Evolutionary conservation across 495 filamentous ascomycete species (phyloP).

Genomic region (Podospora pseudocomata): DNA sequence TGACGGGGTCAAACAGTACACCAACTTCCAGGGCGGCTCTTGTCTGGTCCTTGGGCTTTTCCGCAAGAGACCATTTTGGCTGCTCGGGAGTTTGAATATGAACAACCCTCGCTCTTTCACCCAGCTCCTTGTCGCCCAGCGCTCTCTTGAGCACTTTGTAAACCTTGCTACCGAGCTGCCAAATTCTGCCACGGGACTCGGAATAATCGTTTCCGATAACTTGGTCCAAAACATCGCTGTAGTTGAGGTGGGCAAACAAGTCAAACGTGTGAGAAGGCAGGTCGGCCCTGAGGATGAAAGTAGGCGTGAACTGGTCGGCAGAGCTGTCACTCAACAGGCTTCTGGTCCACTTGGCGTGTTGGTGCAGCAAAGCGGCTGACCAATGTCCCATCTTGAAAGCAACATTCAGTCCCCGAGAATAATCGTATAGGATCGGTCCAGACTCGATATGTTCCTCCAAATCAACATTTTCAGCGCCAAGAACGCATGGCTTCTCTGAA

Average conservation of each 20-base stretch:
- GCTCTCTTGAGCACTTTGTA: constrained; percentile 64
- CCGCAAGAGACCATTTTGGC: constrained; percentile 41
- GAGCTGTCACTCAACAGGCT: constrained; percentile 68
- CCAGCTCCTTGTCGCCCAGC: constrained; percentile 44
- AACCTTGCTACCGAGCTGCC: constrained; percentile 45
- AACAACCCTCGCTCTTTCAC: constrained; percentile 67
- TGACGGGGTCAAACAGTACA: constrained; percentile 65
- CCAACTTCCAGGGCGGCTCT: constrained; percentile 53
- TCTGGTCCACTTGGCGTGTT: constrained; percentile 68
- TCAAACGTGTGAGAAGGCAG: constrained; percentile 70
- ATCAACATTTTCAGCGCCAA: constrained; percentile 37
- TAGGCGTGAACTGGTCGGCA: constrained; percentile 74
- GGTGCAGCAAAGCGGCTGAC: constrained; percentile 67
- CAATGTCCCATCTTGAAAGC: constrained; percentile 88
- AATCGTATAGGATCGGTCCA: constrained; percentile 60
- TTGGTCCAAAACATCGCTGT: constrained; percentile 13
- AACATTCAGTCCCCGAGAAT: constrained; percentile 68
- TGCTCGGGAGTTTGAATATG: constrained; percentile 46
- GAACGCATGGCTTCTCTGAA: constrained; percentile 55
- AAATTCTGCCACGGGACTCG: constrained; percentile 33
- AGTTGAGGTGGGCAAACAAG: constrained; percentile 41
- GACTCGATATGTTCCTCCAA: constrained; percentile 35
- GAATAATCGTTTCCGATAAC: constrained; percentile 14
- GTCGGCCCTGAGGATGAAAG: constrained; percentile 73
- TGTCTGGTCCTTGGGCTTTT: constrained; percentile 22